These are phyloP conservation scores for Leucocoprinus leucothites DNA, from an alignment of 768 basidiomycete genomes.

Conservation along the genomic window DNA sequence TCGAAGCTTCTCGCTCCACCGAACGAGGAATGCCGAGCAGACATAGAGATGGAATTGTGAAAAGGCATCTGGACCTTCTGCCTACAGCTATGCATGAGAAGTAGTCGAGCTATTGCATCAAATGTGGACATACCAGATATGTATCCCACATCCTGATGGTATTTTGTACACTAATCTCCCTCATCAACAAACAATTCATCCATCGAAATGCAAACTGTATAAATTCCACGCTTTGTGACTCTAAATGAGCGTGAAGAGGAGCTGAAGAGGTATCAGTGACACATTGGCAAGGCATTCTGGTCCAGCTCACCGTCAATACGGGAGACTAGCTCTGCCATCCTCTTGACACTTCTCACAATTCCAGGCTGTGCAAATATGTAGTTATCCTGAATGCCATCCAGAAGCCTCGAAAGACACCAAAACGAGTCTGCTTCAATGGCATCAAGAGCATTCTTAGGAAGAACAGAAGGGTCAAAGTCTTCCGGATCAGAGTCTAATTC, in stretches of 20 bases:
- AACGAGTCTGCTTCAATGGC: slow-evolving; percentile 97
- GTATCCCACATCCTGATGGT: slow-evolving; percentile 99
- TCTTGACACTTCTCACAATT: slow-evolving; percentile 87
- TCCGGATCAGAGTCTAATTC: slow-evolving; percentile 85
- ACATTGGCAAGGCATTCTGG: not conserved
- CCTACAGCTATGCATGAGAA: slow-evolving; percentile 42
- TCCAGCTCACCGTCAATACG: slow-evolving; percentile 72
- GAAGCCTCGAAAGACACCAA: slow-evolving; percentile 93
- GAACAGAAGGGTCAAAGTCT: slow-evolving; percentile 72
- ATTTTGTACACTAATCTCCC: slow-evolving; percentile 94
- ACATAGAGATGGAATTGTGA: slow-evolving; percentile 99
- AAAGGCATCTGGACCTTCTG: slow-evolving; percentile 96
- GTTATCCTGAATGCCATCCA: slow-evolving; percentile 98
- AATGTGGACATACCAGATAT: slow-evolving; percentile 71
- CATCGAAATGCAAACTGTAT: slow-evolving; percentile 99
- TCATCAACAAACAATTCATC: slow-evolving; percentile 99
- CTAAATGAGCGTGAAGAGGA: slow-evolving; percentile 83
- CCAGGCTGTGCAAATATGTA: slow-evolving; percentile 97
- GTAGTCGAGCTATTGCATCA: not conserved
- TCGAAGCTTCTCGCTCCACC: slow-evolving; percentile 90
- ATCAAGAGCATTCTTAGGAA: slow-evolving; percentile 67
- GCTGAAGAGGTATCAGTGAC: slow-evolving; percentile 37
- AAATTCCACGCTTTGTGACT: slow-evolving; percentile 92
- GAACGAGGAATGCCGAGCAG: slow-evolving; percentile 94
- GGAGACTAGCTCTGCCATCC: slow-evolving; percentile 92